A percentile compares a stretch with the other conserved stretches of the same genome.
phyloP scores from a whole-genome alignment of 768 basidiomycete genomes.

The Mycena chlorophos region DNA sequence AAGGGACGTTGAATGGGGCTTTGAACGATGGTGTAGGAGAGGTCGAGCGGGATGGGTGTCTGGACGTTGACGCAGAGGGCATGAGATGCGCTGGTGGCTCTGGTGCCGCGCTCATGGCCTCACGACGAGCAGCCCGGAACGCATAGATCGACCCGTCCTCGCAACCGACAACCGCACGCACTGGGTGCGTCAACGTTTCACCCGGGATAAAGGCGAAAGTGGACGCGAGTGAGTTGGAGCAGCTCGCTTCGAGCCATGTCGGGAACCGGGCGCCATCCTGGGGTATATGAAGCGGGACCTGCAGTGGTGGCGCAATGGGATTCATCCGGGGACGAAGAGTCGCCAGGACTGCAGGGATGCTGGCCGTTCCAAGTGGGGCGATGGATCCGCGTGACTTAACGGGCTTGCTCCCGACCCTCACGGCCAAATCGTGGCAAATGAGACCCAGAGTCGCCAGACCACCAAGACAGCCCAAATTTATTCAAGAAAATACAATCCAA shows the following conservation, averaged over 20 bases:
- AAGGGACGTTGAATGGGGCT: constrained; percentile 53
- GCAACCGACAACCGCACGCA: constrained; percentile 39
- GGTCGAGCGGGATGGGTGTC: constrained; percentile 29
- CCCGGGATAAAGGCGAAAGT: constrained; percentile 26
- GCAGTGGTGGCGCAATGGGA: constrained; percentile 17
- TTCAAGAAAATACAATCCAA: no score
- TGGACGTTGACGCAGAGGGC: constrained; percentile 24
- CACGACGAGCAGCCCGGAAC: constrained; percentile 29
- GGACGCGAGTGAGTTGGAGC: constrained; percentile 33
- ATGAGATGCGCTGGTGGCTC: constrained; percentile 15
- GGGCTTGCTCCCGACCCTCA: no score
- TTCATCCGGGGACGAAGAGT: constrained; percentile 15
- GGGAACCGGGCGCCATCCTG: constrained; percentile 10
- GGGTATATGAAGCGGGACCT: constrained; percentile 39
- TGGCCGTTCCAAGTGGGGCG: no score
- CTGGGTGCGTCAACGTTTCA: constrained; percentile 19
- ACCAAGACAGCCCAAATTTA: no score
- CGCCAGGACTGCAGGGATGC: neutral
- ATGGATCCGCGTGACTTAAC: no score
- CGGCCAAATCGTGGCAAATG: no score
- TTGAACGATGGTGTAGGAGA: constrained; percentile 45
- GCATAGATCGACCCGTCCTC: constrained; percentile 47
- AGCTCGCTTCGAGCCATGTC: constrained; percentile 32
- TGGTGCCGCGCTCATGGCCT: constrained; percentile 14
- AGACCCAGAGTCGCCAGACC: no score